Evolutionary conservation across 441 rosid genomes (phyloP), one percentile per base, ranked within the genome.

Genomic region (Bruguiera hainesii): DNA sequence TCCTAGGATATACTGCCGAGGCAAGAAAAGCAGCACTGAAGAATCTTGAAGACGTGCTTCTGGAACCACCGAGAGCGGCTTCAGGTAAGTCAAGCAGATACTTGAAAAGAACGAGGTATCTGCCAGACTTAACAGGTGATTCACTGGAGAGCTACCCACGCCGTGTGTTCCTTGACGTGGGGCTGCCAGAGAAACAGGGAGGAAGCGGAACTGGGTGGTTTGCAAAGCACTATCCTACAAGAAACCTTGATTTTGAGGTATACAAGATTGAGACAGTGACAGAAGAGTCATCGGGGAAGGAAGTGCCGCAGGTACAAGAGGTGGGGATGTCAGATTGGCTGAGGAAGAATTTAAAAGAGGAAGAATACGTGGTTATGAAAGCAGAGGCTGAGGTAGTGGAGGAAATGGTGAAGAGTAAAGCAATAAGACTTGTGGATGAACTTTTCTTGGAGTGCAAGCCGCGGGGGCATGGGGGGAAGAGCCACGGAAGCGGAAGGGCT

Each of bases 371-470:
- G 65, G 96, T 92, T 82, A 84, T 88, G 93, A 89, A 89, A 69
- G 95, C 98, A n/a, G 88, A 88, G 61, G 93, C 89, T 0, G 93
- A 88, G 65, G 82, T 81, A 11, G 95, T 88, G 64, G 91, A 87
- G 64, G 91, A 88, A 66, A 79, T 89, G 84, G 71, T 89, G 79
- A 84, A 70, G 67, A 88, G 78, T 68, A 79, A 75, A 61, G 80
- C 87, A 19, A 81, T 83, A 15, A 70, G 78, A 62, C 61, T 91
- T 73, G 91, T 89, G 29, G 96, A 92, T 71, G 98, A 91, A 79
- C 81, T 89, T 51, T 91, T 86, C 86, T 76, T 92, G 93, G 96
- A 88, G 39, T 89, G 93, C 79, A 88, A 79, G 77, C 86, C 89
- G 29, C 71, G 68, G 58, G 77, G 82, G 53, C 72, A 67, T 23